Evolutionary conservation across 164 flowering plant species (phyloP), one percentile per base, ranked within the genome.

Genomic region (Magnolia changhungtana): DNA sequence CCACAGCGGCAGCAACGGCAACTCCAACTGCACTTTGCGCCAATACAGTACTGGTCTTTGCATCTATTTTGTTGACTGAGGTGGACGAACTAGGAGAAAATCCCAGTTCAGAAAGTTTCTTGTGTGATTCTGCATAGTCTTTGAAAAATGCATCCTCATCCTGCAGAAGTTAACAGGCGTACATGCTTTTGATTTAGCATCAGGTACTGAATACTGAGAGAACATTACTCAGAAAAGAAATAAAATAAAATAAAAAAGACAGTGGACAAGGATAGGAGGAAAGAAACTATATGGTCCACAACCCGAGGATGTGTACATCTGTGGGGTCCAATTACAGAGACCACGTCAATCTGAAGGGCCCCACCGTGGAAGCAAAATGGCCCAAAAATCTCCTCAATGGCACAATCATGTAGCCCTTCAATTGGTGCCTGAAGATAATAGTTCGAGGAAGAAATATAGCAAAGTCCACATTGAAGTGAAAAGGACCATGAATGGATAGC

Each of bases 101-200:
- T 50, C 77, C 77, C n/a, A 95, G 88, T 80, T 93, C 99, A 7
- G 99, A 93, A 20, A 96, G 92, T 71, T 90, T 92, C 88, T 92
- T 91, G 87, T 93, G 98, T 21, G 98, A 88, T 66, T 63, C 87
- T 2, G 97, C 97, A 81, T 92, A 96, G 82, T 93, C 98, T 75
- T 71, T 71, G 80, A 96, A 96, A 86, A 93, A 96, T 29, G 86
- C 86, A 67, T 94, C 97, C 98, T 97, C 64, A 69, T 68, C 73
- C 66, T 76, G 64, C n/a, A 19, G 24, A 74, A 45, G 20, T 66
- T 66, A 27, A 69, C 45, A 69, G 49, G 50, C 0, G 20, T 7
- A 37, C 45, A 37, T 13, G 23, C 7, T 13, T 29, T 21, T 14
- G 18, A 11, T 16, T 55, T 9, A 11, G 18, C 61, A 55, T 55